Evolutionary conservation across 306 rosid genomes (phyloP).

Genomic region (Castanea mollissima): DNA sequence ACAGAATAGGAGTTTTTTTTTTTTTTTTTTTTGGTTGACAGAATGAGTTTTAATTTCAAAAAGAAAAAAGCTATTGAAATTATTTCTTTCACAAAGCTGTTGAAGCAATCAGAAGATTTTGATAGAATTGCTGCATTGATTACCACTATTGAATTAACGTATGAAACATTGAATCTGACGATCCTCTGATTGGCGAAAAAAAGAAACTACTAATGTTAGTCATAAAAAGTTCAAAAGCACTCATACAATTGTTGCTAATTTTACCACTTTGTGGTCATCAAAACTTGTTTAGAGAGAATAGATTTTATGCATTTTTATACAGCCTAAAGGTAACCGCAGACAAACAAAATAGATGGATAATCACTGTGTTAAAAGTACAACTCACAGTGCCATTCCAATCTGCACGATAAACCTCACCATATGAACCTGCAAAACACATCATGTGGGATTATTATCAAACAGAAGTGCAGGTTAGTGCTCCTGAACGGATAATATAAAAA

Average conservation of each 20-base stretch:
- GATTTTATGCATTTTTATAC: no score
- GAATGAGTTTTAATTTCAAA: neutral
- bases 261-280: neutral
- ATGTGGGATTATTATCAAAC: neutral
- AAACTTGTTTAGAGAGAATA: no score
- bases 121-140: conserved; percentile 2
- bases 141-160: conserved; percentile 7
- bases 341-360: conserved; percentile 2
- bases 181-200: neutral
- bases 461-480: neutral
- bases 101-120: conserved; percentile 6
- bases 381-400: conserved; percentile 97
- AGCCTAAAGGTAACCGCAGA: neutral
- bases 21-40: no score
- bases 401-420: conserved; percentile 89
- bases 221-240: neutral
- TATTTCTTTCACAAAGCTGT: conserved; percentile 12
- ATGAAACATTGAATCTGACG: conserved; percentile 4
- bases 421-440: conserved; percentile 49
- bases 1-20: neutral
- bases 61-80: neutral
- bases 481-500: neutral
- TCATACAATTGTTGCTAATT: conserved; percentile 4
- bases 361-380: conserved; percentile 12
- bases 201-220: conserved; percentile 14